Evolutionary conservation across 169 alveolate species (phyloP).

Genomic region (Sarcocystis neurona): DNA sequence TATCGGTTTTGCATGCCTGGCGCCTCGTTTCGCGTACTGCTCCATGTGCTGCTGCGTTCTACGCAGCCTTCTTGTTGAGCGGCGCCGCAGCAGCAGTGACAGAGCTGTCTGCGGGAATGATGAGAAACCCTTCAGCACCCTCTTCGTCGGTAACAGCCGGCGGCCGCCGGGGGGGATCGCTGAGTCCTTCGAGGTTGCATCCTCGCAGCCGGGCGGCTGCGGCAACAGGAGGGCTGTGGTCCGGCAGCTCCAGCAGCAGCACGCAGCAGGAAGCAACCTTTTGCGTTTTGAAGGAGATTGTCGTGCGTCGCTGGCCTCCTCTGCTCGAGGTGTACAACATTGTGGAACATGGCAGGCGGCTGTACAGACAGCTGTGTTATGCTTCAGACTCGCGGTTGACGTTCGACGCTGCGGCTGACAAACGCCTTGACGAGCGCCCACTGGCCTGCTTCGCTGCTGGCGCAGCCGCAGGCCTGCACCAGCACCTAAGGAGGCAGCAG

Average conservation of each 20-base stretch:
- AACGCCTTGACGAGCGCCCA: conserved; percentile 27
- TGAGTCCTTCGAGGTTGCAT: no score
- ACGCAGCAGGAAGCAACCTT: neutral
- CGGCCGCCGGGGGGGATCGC: no score
- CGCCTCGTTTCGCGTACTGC: no score
- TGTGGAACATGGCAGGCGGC: conserved; percentile 50
- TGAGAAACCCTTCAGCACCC: neutral
- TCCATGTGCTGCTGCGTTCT: no score
- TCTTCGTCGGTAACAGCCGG: neutral
- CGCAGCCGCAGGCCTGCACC: no score
- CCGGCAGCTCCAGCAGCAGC: neutral
- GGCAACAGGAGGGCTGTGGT: conserved; percentile 32
- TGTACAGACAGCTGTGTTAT: conserved; percentile 40
- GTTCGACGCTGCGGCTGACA: conserved; percentile 11
- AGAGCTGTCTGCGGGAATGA: neutral
- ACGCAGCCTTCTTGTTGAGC: neutral
- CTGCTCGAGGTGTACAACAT: conserved; percentile 38
- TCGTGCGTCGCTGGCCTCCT: conserved; percentile 26
- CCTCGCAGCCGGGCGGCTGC: no score
- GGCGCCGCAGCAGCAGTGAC: conserved; percentile 9
- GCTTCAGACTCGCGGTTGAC: conserved; percentile 22
- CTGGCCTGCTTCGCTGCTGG: neutral
- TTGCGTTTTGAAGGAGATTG: conserved; percentile 31
- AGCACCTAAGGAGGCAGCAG: no score
- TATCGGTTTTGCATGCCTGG: no score